Evolutionary conservation across 2,329 filamentous ascomycete genomes (phyloP), one percentile per base, ranked within the genome.

Genomic region (Talaromyces piceae): DNA sequence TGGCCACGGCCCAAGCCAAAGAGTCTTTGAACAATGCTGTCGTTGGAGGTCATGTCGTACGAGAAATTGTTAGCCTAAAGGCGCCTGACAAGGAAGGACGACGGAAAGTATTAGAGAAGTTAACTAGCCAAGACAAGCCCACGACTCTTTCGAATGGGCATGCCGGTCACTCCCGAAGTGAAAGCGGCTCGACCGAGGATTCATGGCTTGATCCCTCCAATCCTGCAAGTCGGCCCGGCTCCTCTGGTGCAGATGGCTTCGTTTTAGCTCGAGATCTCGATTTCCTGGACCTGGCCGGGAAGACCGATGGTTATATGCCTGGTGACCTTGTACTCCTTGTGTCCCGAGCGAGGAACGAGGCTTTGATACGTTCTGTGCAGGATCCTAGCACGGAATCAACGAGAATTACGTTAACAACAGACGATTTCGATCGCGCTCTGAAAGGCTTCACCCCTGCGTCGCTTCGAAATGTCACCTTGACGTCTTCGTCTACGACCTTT

Each of bases 251-350:
- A 49, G 79, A 80, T 49, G 86, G 85, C 0, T 93, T 95, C 61
- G 70, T 84, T 1, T 73, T 95, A 5, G 86, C 90, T 52, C 73
- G 81, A 0, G 80, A 86, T 45, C 80, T 98, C 8, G 93, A 98
- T 66, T 88, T 97, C 52, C 80, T 97, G 7, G 91, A 97, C 56
- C 79, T 98, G 51, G 90, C 94, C 16, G 91, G 93, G 1, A 86
- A 91, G 59, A 97, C 91, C 0, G 93, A 98, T 64, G 93, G 93
- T 1, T 98, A 97, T 65, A 96, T 97, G 91, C 91, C 93, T 1
- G 93, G 91, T 3, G 93, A 98, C 67, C 77, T 98, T 31, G 83
- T 86, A 13, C 78, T 96, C 2, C 80, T 98, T 9, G 87, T 95
- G 16, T 85, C 88, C 9, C 81, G 93, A 53, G 91, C 93, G 31